Evolutionary conservation across 2,329 filamentous ascomycete species (phyloP).

Genomic region (Pseudofabraea citricarpa): DNA sequence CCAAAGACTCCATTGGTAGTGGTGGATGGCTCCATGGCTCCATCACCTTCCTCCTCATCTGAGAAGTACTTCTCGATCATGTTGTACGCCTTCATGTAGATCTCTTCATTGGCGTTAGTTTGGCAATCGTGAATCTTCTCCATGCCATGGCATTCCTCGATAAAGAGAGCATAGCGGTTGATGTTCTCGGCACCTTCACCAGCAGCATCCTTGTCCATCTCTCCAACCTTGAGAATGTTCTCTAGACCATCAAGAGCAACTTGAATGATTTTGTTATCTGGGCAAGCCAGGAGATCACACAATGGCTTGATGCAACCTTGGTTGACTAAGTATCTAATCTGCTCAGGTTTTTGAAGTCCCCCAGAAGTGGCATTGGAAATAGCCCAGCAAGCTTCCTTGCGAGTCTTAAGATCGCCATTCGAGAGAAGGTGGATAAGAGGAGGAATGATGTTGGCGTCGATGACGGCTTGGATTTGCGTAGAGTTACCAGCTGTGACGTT

Average conservation of each 20-base stretch:
- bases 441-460: slow-evolving; percentile 95
- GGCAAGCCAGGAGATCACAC: slow-evolving; percentile 90
- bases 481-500: slow-evolving; percentile 99
- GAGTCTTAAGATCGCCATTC: slow-evolving; percentile 97
- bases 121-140: slow-evolving; percentile 99
- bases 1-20: slow-evolving; percentile 71
- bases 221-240: slow-evolving; percentile 99
- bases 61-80: slow-evolving; percentile 99
- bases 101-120: slow-evolving; percentile 99
- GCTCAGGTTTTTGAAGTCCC: slow-evolving; percentile 96
- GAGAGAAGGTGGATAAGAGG: slow-evolving; percentile 93
- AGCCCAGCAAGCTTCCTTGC: slow-evolving; percentile 99
- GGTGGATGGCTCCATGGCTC: slow-evolving; percentile 59
- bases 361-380: slow-evolving; percentile 98
- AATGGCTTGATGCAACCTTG: slow-evolving; percentile 97
- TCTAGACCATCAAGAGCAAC: slow-evolving; percentile 95
- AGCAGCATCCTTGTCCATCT: slow-evolving; percentile 92
- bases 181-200: slow-evolving; percentile 72
- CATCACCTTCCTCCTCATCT: slow-evolving; percentile 81
- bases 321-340: slow-evolving; percentile 90
- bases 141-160: slow-evolving; percentile 98
- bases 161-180: slow-evolving; percentile 96
- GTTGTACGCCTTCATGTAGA: slow-evolving; percentile 99
- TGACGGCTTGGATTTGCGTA: slow-evolving; percentile 91
- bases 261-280: slow-evolving; percentile 99